Conservation (phyloP, 371 early-diverging fungal species). For the Mortierella sp. region DNA sequence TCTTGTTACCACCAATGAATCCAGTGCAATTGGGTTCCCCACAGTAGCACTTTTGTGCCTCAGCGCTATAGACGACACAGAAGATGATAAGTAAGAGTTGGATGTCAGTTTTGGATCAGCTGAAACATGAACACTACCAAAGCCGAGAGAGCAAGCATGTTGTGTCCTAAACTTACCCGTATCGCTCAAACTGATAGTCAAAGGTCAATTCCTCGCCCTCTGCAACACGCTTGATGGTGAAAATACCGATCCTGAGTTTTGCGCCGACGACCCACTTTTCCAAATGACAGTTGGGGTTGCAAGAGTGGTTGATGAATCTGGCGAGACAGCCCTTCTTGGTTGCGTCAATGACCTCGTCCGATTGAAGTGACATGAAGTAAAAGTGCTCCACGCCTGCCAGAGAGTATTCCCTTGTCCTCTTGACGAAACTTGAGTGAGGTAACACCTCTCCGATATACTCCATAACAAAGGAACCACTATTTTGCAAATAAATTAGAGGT, state of each 20-base stretch:
- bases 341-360: conserved; percentile 95
- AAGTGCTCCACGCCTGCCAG: conserved; percentile 89
- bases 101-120: background rate
- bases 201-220: conserved; percentile 92
- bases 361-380: conserved; percentile 96
- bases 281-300: conserved; percentile 90
- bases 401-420: conserved; percentile 86
- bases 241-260: conserved; percentile 86
- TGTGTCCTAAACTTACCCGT: conserved; percentile 62
- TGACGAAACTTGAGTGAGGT: conserved; percentile 79
- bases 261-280: conserved; percentile 92
- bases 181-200: conserved; percentile 93
- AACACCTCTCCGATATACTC: conserved; percentile 98
- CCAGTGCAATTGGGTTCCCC: conserved; percentile 92
- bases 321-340: conserved; percentile 90
- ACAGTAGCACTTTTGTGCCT: conserved; percentile 95
- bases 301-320: conserved; percentile 95
- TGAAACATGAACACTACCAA: background rate
- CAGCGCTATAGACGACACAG: conserved; percentile 64
- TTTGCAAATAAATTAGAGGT: no score
- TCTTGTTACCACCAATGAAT: conserved; percentile 84
- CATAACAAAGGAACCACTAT: conserved; percentile 83
- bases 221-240: conserved; percentile 75
- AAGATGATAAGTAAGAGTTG: background rate
- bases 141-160: no score